Evolutionary conservation across 2,329 filamentous ascomycete species (phyloP).

Genomic region (Alternaria atra): DNA sequence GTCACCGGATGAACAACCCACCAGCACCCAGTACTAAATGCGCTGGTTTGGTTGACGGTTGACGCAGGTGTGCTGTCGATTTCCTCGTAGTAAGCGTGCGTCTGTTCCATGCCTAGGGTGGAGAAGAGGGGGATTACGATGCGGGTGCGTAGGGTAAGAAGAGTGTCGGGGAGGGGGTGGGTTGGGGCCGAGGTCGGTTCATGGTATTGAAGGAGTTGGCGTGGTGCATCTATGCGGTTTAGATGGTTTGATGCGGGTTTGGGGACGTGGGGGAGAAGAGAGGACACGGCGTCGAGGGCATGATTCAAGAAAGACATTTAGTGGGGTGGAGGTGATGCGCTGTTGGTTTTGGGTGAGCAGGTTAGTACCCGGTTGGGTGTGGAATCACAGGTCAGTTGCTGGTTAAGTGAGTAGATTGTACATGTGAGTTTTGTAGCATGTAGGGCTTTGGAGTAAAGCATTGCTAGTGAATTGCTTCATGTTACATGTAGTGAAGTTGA

Average conservation of each 20-base stretch:
- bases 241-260: background rate
- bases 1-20: constrained; percentile 23
- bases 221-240: constrained; percentile 13
- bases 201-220: constrained; percentile 3
- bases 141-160: background rate
- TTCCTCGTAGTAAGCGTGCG: constrained; percentile 28
- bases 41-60: constrained; percentile 4
- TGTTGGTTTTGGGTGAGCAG: background rate
- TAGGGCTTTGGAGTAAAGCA: background rate
- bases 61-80: constrained; percentile 19
- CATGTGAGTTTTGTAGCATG: background rate
- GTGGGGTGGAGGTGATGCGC: background rate
- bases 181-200: constrained; percentile 1
- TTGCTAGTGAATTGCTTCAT: background rate
- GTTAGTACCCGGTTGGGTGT: background rate
- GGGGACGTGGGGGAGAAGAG: background rate
- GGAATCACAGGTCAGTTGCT: background rate
- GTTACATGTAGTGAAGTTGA: background rate
- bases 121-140: background rate
- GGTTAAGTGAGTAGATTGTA: background rate
- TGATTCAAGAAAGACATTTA: background rate
- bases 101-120: constrained; percentile 9
- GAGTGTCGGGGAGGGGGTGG: background rate
- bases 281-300: background rate
- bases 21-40: constrained; percentile 13